Conservation (phyloP, 2,329 filamentous ascomycete genomes). For the Alternaria hordeiaustralica region DNA sequence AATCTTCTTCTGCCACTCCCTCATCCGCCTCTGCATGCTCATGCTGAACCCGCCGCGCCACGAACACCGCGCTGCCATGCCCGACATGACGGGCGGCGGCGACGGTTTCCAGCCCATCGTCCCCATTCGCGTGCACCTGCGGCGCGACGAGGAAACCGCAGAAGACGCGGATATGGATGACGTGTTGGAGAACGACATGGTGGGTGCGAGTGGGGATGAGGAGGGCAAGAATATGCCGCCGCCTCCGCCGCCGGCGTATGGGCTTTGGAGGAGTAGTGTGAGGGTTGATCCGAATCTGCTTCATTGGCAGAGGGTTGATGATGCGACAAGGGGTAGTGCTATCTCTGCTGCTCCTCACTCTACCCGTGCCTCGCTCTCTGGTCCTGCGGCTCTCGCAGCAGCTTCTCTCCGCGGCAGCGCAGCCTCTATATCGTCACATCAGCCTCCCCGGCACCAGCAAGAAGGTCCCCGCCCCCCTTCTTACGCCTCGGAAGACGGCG, state of each 20-base stretch:
- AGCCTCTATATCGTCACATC: background rate
- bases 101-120: slow-evolving; percentile 72
- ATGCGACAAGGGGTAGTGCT: slow-evolving; percentile 1
- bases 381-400: background rate
- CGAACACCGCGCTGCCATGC: slow-evolving; percentile 43
- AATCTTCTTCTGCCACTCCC: slow-evolving; percentile 80
- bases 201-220: slow-evolving; percentile 11
- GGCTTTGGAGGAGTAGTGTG: slow-evolving; percentile 81
- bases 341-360: too few relatives aligned
- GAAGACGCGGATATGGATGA: slow-evolving; percentile 56
- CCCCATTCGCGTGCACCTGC: slow-evolving; percentile 79
- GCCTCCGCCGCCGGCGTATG: slow-evolving; percentile 77
- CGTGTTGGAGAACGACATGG: slow-evolving; percentile 49
- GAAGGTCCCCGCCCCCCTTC: slow-evolving; percentile 68
- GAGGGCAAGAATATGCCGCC: slow-evolving; percentile 33
- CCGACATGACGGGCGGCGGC: slow-evolving; percentile 61
- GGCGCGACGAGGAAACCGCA: slow-evolving; percentile 74
- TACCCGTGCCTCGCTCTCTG: too few relatives aligned
- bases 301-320: slow-evolving; percentile 73
- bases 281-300: slow-evolving; percentile 81
- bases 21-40: slow-evolving; percentile 75
- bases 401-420: background rate
- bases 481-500: slow-evolving; percentile 77
- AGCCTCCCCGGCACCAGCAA: background rate
- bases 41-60: slow-evolving; percentile 56